Conservation (phyloP, 257 asterid genomes). For the Avicennia marina region DNA sequence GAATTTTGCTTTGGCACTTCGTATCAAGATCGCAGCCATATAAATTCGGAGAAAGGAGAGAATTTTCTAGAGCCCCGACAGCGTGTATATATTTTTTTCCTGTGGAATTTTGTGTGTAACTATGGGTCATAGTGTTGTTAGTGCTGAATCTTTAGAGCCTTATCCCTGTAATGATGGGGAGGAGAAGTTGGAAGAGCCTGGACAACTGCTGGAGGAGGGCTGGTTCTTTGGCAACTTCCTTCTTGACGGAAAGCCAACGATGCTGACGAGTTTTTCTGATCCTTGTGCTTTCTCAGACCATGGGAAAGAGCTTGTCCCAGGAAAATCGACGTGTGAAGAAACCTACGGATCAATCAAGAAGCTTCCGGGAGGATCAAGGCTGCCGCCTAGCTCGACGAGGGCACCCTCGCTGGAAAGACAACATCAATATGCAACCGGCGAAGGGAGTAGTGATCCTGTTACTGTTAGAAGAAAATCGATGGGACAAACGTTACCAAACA, state of each 20-base stretch:
- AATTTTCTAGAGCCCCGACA: no score
- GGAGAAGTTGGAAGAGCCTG: no score
- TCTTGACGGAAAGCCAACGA: neutral
- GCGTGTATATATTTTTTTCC: no score
- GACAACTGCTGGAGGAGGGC: neutral
- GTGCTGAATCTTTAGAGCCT: neutral
- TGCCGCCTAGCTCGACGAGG: no score
- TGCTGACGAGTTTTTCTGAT: neutral
- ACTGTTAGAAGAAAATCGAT: neutral
- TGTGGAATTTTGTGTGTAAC: no score
- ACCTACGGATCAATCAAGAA: slow-evolving; percentile 6
- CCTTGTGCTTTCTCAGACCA: neutral
- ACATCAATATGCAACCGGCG: no score
- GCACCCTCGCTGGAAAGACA: slow-evolving; percentile 41
- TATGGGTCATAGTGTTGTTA: no score
- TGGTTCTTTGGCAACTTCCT: neutral
- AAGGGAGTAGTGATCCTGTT: neutral
- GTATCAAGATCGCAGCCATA: no score
- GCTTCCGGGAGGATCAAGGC: neutral
- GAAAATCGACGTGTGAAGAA: neutral
- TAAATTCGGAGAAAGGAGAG: no score
- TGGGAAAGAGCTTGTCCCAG: neutral
- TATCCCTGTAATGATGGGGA: no score
- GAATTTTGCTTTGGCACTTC: no score
- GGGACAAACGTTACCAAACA: slow-evolving; percentile 7